A percentile compares a stretch with the other conserved stretches of the same genome.
These are phyloP conservation scores for Fusarium pseudograminearum DNA, from an alignment of 2,329 filamentous ascomycete species.

Conservation along the genomic window DNA sequence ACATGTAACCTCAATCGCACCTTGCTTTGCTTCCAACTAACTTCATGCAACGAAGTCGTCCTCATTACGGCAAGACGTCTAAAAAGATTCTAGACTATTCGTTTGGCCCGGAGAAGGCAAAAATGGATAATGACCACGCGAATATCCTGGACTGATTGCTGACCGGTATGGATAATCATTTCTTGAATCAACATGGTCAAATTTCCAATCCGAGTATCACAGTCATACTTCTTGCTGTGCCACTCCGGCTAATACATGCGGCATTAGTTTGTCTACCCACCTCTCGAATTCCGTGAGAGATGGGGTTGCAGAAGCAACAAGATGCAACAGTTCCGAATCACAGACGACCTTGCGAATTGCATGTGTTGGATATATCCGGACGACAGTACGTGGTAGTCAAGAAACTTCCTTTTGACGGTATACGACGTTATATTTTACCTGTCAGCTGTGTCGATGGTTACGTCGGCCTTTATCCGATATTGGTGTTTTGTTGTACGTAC, in stretches of 20 bases:
- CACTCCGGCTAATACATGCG: slow-evolving; percentile 4
- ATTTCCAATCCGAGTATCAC: not conserved
- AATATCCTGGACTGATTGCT: slow-evolving; percentile 3
- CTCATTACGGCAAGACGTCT: not conserved
- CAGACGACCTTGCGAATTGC: slow-evolving; percentile 2
- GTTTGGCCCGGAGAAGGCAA: not conserved
- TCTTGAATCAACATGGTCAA: slow-evolving; percentile 11
- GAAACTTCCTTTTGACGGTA: not conserved
- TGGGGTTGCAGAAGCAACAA: slow-evolving; percentile 3
- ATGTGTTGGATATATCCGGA: not conserved
- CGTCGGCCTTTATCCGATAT: slow-evolving; percentile 17
- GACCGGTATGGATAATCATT: slow-evolving; percentile 6
- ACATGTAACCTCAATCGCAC: not conserved
- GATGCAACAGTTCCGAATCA: slow-evolving; percentile 17
- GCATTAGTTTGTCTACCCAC: not conserved
- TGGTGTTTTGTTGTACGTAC: slow-evolving; percentile 3
- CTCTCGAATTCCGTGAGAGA: not conserved
- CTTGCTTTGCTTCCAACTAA: not conserved
- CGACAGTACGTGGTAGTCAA: slow-evolving; percentile 1
- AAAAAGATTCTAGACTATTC: not conserved
- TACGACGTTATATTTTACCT: slow-evolving; percentile 4
- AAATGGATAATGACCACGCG: slow-evolving; percentile 1
- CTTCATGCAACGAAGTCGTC: not conserved
- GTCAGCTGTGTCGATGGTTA: not conserved
- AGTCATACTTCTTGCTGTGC: slow-evolving; percentile 13